phyloP scores from a whole-genome alignment of 192 early-diverging fungal genomes.

The Coemansia aciculifera region DNA sequence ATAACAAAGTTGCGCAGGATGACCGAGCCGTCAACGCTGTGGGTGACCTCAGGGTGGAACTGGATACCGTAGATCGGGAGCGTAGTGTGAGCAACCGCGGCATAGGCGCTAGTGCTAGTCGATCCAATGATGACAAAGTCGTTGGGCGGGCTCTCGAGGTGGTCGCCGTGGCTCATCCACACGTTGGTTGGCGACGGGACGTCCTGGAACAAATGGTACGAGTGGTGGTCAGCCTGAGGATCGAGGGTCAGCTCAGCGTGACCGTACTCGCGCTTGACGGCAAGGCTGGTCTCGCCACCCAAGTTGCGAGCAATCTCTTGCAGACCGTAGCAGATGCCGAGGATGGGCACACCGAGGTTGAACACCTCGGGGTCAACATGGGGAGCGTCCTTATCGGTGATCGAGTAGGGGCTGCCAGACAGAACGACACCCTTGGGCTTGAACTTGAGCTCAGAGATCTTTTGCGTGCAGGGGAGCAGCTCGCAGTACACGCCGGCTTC shows the following conservation, averaged over 20 bases:
- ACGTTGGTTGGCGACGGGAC: conserved; percentile 65
- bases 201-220: conserved; percentile 69
- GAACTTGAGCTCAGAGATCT: conserved; percentile 90
- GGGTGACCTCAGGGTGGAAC: conserved; percentile 99
- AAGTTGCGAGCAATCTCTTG: conserved; percentile 92
- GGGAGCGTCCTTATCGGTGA: conserved; percentile 92
- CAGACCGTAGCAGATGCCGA: conserved; percentile 99
- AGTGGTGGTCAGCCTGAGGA: conserved; percentile 64
- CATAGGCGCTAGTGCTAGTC: conserved; percentile 86
- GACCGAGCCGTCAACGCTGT: conserved; percentile 80
- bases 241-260: conserved; percentile 76
- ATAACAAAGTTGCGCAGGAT: conserved; percentile 94
- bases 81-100: conserved; percentile 80
- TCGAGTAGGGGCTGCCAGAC: conserved; percentile 95
- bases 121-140: conserved; percentile 85
- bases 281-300: conserved; percentile 72
- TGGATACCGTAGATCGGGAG: conserved; percentile 93
- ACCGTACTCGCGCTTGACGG: conserved; percentile 94
- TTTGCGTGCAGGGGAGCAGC: conserved; percentile 94
- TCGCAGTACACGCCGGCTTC: conserved; percentile 99
- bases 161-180: conserved; percentile 99
- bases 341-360: conserved; percentile 82
- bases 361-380: conserved; percentile 92
- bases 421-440: conserved; percentile 96
- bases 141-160: conserved; percentile 74